Conservation (phyloP, 1,284 basidiomycete genomes). For the Inonotus obliquus region DNA sequence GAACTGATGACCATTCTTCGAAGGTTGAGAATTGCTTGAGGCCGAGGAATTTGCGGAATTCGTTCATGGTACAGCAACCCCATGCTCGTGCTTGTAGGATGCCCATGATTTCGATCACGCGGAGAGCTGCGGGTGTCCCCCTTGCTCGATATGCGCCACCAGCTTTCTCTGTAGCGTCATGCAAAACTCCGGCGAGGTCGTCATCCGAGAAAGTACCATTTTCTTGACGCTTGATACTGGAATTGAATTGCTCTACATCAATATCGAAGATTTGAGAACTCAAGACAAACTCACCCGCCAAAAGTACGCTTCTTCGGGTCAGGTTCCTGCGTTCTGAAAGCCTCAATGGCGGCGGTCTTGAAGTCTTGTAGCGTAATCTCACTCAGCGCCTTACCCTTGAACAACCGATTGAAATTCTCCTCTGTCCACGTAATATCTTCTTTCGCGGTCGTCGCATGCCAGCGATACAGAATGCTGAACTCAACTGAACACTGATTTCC, state of each 20-base stretch:
- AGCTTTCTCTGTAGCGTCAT: constrained; percentile 37
- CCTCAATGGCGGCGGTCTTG: constrained; percentile 19
- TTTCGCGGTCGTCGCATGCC: constrained; percentile 36
- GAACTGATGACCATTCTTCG: constrained; percentile 53
- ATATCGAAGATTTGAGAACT: not conserved
- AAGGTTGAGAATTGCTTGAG: constrained; percentile 41
- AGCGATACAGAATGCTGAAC: constrained; percentile 49
- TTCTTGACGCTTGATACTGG: constrained; percentile 27
- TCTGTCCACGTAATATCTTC: constrained; percentile 43
- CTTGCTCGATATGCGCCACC: constrained; percentile 44
- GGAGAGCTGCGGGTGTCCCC: constrained; percentile 36
- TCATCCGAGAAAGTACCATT: constrained; percentile 39
- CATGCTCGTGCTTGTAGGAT: constrained; percentile 40
- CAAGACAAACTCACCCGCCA: constrained; percentile 27
- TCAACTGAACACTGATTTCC: constrained; percentile 50
- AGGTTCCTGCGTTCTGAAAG: constrained; percentile 23
- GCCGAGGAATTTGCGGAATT: constrained; percentile 48
- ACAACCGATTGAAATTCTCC: constrained; percentile 31
- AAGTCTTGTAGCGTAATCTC: constrained; percentile 30
- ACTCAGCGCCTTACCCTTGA: constrained; percentile 30
- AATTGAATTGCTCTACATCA: not conserved
- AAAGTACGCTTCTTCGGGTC: constrained; percentile 34
- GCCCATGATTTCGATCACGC: constrained; percentile 42
- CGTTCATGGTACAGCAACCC: constrained; percentile 48
- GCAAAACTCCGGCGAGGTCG: constrained; percentile 38